A percentile compares a stretch with the other conserved stretches of the same genome.
phyloP scores from a whole-genome alignment of 2,329 filamentous ascomycete genomes.

The Chaetomium sp. region DNA sequence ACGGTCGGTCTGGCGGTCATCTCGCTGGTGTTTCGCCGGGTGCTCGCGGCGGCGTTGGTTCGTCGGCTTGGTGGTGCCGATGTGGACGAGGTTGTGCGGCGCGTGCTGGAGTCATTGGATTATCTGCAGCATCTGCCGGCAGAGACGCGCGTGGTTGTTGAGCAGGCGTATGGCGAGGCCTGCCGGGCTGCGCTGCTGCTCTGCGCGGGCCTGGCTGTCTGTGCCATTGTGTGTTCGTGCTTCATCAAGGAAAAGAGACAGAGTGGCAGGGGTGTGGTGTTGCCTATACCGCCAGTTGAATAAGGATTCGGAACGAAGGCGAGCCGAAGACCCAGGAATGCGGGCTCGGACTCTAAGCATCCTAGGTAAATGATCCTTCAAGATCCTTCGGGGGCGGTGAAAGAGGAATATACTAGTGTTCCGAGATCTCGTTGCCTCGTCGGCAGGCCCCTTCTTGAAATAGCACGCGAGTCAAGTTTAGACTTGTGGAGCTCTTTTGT shows the following conservation, averaged over 20 bases:
- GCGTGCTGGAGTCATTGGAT: background rate
- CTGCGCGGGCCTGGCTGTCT: background rate
- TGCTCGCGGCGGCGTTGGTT: background rate
- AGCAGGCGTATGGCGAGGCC: background rate
- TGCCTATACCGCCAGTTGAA: background rate
- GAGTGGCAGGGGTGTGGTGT: background rate
- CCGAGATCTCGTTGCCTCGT: too few relatives aligned
- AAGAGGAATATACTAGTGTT: too few relatives aligned
- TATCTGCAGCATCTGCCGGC: background rate
- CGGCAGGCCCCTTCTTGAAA: too few relatives aligned
- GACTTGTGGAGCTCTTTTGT: background rate
- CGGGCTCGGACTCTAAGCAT: too few relatives aligned
- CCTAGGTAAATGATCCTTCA: too few relatives aligned
- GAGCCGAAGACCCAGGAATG: too few relatives aligned
- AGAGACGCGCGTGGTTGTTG: background rate
- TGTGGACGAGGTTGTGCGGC: background rate
- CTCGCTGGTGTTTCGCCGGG: background rate
- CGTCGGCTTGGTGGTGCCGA: background rate
- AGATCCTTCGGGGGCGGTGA: too few relatives aligned
- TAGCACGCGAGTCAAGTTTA: too few relatives aligned
- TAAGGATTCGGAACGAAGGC: background rate
- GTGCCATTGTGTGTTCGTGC: background rate
- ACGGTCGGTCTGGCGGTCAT: background rate
- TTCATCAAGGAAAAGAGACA: background rate
- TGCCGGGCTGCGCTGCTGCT: background rate